These are phyloP conservation scores for Medicago ruthenica DNA, from an alignment of 306 rosid species.

Conservation along the genomic window DNA sequence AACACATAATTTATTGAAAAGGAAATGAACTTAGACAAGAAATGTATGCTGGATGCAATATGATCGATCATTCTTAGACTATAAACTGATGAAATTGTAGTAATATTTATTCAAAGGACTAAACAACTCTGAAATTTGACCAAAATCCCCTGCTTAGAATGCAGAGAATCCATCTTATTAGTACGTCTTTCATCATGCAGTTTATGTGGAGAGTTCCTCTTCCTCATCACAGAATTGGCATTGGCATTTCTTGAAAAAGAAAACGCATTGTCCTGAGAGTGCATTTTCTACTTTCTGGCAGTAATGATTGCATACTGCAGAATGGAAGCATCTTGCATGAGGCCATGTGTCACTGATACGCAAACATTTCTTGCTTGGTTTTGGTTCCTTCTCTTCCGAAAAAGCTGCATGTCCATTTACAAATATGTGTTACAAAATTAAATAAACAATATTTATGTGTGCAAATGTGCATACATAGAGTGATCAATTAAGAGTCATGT, in stretches of 20 bases:
- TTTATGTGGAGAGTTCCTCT: background rate
- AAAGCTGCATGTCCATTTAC: slow-evolving; percentile 8
- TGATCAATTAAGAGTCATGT: too few species aligned
- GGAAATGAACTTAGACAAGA: background rate
- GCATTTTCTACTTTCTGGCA: slow-evolving; percentile 38
- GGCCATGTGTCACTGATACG: slow-evolving; percentile 44
- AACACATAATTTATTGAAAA: background rate
- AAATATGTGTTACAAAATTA: background rate
- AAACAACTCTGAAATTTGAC: background rate
- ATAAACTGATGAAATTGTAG: background rate
- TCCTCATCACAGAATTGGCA: slow-evolving; percentile 46
- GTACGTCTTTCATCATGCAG: background rate
- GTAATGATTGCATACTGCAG: slow-evolving; percentile 34
- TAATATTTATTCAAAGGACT: slow-evolving; percentile 31
- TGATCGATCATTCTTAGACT: background rate
- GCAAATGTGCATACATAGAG: background rate
- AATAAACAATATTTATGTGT: background rate
- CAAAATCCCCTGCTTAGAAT: background rate
- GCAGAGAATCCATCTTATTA: background rate
- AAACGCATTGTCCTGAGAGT: slow-evolving; percentile 42
- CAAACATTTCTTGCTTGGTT: slow-evolving; percentile 17
- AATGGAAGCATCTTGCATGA: slow-evolving; percentile 44
- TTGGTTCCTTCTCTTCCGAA: slow-evolving; percentile 33
- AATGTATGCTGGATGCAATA: background rate
- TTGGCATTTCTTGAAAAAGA: slow-evolving; percentile 37